Base-by-base conservation (phyloP, 257 asterid species). In the Jacaranda copaia region DNA sequence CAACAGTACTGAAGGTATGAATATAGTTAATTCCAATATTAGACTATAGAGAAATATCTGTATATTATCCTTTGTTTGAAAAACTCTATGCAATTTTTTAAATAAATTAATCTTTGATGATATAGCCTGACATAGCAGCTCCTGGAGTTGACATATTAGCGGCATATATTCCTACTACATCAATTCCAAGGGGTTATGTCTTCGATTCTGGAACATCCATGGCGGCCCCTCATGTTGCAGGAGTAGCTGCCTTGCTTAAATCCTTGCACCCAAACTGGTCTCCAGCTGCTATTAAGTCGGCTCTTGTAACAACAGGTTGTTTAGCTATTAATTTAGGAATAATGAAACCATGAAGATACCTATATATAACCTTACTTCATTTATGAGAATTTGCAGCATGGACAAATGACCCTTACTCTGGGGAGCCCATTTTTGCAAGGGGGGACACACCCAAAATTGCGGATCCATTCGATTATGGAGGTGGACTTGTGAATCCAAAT, bases 51-150 rank as follows among this genome's bases (percentile, higher is more conserved):
- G 7, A 8, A 19, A 25, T 25, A 25, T 25, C 32, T 25, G 2
- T 25, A 5, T 5, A 6, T 57, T 3, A 25, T 25, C 32, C 32
- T 51, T 3, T 14, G 5, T 7, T 9, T 7, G 51, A 7, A 0
- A 45, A 55, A 14, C 1, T 5, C 19, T 55, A n/a, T 55, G 7
- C 2, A 1, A 15, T 61, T 9, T 13, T 61, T 36, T 18, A 14
- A 57, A 25, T 25, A 25, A 25, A 25, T 25, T 18, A 18, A 7
- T 2, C 19, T 20, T 6, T 9, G 42, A 63, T 39, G 20, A 18
- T 67, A 52, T 79, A 82, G 89, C 89, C 86, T 0, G 89, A 86
- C 43, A 71, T 86, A 57, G 84, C 83, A 51, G 89, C 89, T 15
- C 89, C 89, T 4, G 87, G 89, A 68, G 82, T 82, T 15, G 77